phyloP scores from a whole-genome alignment of 1,284 basidiomycete species.

The Microbotryum saponariae region DNA sequence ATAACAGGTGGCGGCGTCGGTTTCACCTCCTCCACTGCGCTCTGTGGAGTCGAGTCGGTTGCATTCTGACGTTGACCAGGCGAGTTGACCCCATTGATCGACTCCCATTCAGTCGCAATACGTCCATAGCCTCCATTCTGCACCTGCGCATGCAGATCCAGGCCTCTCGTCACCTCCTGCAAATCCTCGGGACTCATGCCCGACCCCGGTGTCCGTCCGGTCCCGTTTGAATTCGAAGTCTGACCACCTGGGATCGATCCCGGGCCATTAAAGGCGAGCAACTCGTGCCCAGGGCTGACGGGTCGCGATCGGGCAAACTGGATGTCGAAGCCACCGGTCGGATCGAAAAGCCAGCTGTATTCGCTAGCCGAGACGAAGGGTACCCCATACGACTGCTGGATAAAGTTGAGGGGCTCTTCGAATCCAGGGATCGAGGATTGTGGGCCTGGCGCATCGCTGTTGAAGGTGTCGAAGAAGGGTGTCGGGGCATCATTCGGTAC shows the following conservation, averaged over 20 bases:
- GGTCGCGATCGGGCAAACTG: slow-evolving; percentile 23
- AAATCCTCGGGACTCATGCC: background rate
- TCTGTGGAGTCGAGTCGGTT: too few relatives aligned
- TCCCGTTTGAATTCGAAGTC: slow-evolving; percentile 7
- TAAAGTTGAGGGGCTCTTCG: slow-evolving; percentile 28
- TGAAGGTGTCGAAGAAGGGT: background rate
- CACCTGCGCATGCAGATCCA: too few relatives aligned
- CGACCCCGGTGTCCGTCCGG: slow-evolving; percentile 11
- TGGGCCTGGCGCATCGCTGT: background rate
- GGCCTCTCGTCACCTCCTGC: too few relatives aligned
- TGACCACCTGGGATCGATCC: slow-evolving; percentile 1
- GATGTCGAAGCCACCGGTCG: slow-evolving; percentile 21
- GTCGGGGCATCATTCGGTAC: background rate
- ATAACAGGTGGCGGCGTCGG: too few relatives aligned
- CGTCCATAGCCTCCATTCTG: too few relatives aligned
- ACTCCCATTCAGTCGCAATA: too few relatives aligned
- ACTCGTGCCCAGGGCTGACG: slow-evolving; percentile 15
- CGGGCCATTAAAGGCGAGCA: background rate
- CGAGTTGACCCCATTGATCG: too few relatives aligned
- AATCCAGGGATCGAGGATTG: slow-evolving; percentile 11
- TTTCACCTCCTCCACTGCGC: too few relatives aligned
- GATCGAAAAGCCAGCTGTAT: slow-evolving; percentile 33
- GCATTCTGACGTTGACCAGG: too few relatives aligned
- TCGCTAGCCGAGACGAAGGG: slow-evolving; percentile 30
- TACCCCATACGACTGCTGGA: slow-evolving; percentile 27